These are phyloP conservation scores for Pterocarpus santalinus DNA, from an alignment of 306 rosid species.

Conservation along the genomic window DNA sequence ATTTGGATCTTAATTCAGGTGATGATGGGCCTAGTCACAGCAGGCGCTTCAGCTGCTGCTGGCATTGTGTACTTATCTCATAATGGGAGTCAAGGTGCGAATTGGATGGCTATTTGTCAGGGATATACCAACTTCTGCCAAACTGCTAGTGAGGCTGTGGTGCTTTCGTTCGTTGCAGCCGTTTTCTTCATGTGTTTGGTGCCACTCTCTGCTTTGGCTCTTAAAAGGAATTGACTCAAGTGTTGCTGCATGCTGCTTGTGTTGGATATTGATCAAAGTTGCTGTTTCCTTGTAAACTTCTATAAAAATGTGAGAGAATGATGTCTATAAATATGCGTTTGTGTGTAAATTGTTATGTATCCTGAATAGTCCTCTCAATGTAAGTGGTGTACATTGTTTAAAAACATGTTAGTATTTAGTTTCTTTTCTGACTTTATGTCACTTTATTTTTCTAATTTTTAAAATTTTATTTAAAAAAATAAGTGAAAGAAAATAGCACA, in stretches of 20 bases:
- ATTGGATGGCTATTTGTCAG: constrained; percentile 60
- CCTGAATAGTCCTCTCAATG: not conserved
- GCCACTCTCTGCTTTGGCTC: constrained; percentile 53
- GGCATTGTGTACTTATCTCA: constrained; percentile 57
- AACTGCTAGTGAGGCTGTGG: constrained; percentile 51
- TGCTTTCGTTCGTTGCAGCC: constrained; percentile 49
- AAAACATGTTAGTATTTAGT: too few species aligned
- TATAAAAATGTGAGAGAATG: not conserved
- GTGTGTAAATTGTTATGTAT: not conserved
- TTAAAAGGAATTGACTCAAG: constrained; percentile 34
- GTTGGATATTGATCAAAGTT: not conserved
- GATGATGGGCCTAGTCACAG: constrained; percentile 47
- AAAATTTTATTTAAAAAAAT: too few species aligned
- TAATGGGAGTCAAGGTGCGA: constrained; percentile 60
- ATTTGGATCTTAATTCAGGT: constrained; percentile 40
- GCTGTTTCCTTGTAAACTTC: not conserved
- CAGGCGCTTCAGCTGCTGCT: constrained; percentile 50
- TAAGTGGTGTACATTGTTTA: too few species aligned
- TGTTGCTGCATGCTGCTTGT: not conserved
- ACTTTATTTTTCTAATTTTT: too few species aligned
- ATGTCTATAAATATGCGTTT: not conserved
- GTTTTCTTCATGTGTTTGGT: constrained; percentile 48
- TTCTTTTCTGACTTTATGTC: too few species aligned
- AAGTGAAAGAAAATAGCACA: too few species aligned
- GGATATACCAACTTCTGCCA: constrained; percentile 56